Percentiles rank a stretch among this genome's conserved stretches.
phyloP scores from a whole-genome alignment of 2,329 filamentous ascomycete species.

The Paracoccidioides lutzii region DNA sequence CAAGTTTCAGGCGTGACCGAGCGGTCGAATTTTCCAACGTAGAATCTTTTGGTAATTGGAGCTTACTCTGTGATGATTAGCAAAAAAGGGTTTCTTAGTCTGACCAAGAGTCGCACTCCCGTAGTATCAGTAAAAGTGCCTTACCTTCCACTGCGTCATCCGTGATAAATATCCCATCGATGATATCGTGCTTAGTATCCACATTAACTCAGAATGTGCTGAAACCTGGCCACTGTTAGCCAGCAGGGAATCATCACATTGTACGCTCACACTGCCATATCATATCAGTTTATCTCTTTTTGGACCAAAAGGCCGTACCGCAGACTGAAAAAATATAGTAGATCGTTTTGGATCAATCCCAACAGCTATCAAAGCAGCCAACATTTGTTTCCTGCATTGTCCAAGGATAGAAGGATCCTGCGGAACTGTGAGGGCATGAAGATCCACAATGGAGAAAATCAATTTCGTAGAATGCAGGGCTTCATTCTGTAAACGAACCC shows the following conservation, averaged over 20 bases:
- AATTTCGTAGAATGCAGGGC: conserved; percentile 38
- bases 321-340: conserved; percentile 70
- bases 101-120: background rate
- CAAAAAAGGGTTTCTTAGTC: background rate
- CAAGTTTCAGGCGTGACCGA: conserved; percentile 61
- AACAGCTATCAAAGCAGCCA: conserved; percentile 71
- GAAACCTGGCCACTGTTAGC: conserved; percentile 42
- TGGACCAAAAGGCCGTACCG: conserved; percentile 37
- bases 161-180: conserved; percentile 86
- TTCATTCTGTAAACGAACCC: conserved; percentile 64
- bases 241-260: background rate
- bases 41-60: conserved; percentile 49
- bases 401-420: conserved; percentile 52
- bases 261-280: background rate
- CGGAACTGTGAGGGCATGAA: conserved; percentile 79
- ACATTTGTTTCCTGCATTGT: conserved; percentile 55
- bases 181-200: conserved; percentile 85
- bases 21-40: conserved; percentile 44
- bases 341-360: conserved; percentile 67
- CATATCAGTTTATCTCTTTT: background rate
- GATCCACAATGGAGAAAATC: conserved; percentile 78
- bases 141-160: conserved; percentile 99
- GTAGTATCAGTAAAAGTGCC: conserved; percentile 7
- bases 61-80: conserved; percentile 49
- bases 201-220: conserved; percentile 84